phyloP scores from a whole-genome alignment of 352 stramenopile species.

The Pythium oligandrum region DNA sequence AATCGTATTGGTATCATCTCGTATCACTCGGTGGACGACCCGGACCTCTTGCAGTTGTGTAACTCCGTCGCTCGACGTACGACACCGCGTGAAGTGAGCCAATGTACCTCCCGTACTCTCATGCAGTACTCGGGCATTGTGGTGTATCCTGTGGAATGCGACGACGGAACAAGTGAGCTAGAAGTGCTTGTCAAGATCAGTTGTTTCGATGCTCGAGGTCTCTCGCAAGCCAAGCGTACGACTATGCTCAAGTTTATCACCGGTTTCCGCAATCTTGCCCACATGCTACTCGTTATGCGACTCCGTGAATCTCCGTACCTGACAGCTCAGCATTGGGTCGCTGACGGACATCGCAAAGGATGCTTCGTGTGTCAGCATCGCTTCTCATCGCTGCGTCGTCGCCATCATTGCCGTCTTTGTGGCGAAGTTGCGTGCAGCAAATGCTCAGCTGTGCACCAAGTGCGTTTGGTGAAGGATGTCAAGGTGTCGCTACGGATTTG shows the following conservation, averaged over 20 bases:
- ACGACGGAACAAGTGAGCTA: conserved; percentile 31
- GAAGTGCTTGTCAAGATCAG: conserved; percentile 65
- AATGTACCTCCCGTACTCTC: conserved; percentile 29
- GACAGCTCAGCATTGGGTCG: conserved; percentile 51
- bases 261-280: conserved; percentile 41
- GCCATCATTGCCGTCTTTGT: conserved; percentile 73
- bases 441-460: conserved; percentile 58
- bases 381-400: conserved; percentile 44
- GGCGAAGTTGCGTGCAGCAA: conserved; percentile 69
- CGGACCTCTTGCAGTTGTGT: conserved; percentile 49
- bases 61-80: conserved; percentile 38
- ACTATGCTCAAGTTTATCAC: conserved; percentile 50
- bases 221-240: conserved; percentile 31
- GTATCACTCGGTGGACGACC: conserved; percentile 64
- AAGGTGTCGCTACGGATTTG: conserved; percentile 62
- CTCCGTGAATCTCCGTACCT: conserved; percentile 54
- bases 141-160: conserved; percentile 45
- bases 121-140: conserved; percentile 62
- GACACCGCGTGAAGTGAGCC: conserved; percentile 5
- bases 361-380: conserved; percentile 53
- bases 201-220: conserved; percentile 42
- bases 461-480: conserved; percentile 48
- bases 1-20: conserved; percentile 61
- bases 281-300: conserved; percentile 53
- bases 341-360: conserved; percentile 38